Evolutionary conservation across 257 asterid species (phyloP), one percentile per base, ranked within the genome.

Genomic region (Capsicum rhomboideum): DNA sequence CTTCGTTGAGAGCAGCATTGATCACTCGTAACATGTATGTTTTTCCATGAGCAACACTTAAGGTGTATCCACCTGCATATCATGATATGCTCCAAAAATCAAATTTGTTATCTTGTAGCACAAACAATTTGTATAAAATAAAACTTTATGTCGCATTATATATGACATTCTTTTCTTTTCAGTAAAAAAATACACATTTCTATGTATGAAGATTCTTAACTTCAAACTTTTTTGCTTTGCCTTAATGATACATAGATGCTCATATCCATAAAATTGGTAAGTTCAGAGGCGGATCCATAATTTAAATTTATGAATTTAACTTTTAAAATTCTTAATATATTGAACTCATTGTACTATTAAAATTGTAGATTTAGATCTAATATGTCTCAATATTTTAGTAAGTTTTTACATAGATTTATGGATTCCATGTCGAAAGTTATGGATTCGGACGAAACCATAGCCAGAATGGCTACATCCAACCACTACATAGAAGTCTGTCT

Each of bases 1-100:
- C 98, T 82, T 96, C 99, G 50, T 96, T 93, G 85, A 96, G 96
- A 74, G 98, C 99, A 49, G 98, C 99, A 54, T 94, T 96, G 93
- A 96, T 84, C 12, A 96, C 85, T 4, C 99, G 94, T 12, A 96
- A 91, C 92, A 96, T 67, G 91, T 93, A 96, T 20, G 89, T 88
- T 87, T 96, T 94, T 3, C 97, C 99, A 0, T 96, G 90, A 4
- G 92, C 88, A 0, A 96, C 98, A 40, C 80, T 90, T 34, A 96
- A 77, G 7, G 85, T 90, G 87, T 82, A 96, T 34, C 96, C 98
- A 40, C 92, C 98, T 94, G 87, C 13, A 77, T 50, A 23, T 7
- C 3, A 74, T 34, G 40, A 34, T 74, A 74, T 74, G 5, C 8
- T 50, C 63, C 42, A 75, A 50, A 1, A 26, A 16, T 14, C 12